These are phyloP conservation scores for Prunus dulcis DNA, from an alignment of 306 rosid species.

Conservation along the genomic window DNA sequence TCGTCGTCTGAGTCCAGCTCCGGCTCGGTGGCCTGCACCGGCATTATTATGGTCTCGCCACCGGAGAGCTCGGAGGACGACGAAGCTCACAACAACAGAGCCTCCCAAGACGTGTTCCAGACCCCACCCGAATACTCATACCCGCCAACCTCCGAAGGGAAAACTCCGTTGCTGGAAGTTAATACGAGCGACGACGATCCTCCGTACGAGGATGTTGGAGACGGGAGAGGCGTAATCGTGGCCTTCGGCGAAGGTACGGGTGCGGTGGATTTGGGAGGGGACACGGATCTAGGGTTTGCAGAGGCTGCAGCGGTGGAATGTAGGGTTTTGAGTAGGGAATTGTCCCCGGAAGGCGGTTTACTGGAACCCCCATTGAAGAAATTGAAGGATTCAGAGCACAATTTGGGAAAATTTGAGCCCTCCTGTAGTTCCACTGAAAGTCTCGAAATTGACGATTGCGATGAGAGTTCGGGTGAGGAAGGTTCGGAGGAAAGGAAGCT, in stretches of 20 bases:
- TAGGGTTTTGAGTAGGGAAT: conserved; percentile 18
- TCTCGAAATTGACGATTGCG: not conserved
- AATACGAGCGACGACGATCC: not conserved
- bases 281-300: conserved; percentile 35
- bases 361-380: conserved; percentile 25
- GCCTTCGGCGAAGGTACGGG: not conserved
- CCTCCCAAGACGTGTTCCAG: conserved; percentile 41
- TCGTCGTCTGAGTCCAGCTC: not conserved
- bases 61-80: conserved; percentile 20
- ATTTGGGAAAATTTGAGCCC: not conserved
- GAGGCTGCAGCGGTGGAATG: not conserved
- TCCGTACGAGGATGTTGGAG: not conserved
- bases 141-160: conserved; percentile 23
- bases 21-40: not conserved
- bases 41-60: conserved; percentile 31
- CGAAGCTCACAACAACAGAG: not conserved
- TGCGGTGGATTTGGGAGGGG: conserved; percentile 31
- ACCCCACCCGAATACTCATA: conserved; percentile 49
- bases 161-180: not conserved
- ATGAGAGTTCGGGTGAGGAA: not conserved
- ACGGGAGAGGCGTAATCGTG: not conserved
- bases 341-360: not conserved
- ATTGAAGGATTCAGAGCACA: conserved; percentile 18
- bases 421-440: not conserved
- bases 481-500: conserved; percentile 6